phyloP scores from a whole-genome alignment of 768 basidiomycete species.

The Pleurotus ostreatus region DNA sequence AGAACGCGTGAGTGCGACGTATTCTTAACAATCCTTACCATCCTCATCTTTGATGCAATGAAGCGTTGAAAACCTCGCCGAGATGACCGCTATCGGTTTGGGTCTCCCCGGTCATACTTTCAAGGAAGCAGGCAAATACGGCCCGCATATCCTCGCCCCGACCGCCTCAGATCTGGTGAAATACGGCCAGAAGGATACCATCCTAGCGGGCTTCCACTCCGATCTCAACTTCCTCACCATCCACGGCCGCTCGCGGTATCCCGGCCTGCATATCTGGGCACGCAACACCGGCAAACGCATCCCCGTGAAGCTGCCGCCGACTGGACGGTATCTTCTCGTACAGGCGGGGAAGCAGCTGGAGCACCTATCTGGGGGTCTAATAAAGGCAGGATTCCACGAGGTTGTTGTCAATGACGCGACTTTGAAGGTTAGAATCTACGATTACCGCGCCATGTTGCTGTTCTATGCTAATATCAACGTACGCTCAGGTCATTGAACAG shows the following conservation, averaged over 20 bases:
- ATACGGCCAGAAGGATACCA: slow-evolving; percentile 75
- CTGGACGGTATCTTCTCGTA: slow-evolving; percentile 78
- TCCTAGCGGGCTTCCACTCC: slow-evolving; percentile 91
- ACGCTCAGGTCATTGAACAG: slow-evolving; percentile 53
- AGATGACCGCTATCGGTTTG: slow-evolving; percentile 85
- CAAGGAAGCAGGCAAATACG: slow-evolving; percentile 78
- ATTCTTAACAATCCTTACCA: not conserved
- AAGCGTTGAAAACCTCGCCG: slow-evolving; percentile 82
- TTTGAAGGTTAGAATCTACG: slow-evolving; percentile 44
- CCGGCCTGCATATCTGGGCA: slow-evolving; percentile 92
- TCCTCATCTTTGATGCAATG: slow-evolving; percentile 3
- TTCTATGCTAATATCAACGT: not conserved
- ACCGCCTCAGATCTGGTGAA: slow-evolving; percentile 88
- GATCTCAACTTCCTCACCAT: slow-evolving; percentile 95
- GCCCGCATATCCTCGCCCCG: slow-evolving; percentile 87
- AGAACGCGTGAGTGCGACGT: slow-evolving; percentile 62
- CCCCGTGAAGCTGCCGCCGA: slow-evolving; percentile 73
- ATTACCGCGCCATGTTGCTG: not conserved
- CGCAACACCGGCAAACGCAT: slow-evolving; percentile 91
- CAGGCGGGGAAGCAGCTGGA: slow-evolving; percentile 97
- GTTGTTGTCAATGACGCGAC: slow-evolving; percentile 88
- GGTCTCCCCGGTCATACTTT: slow-evolving; percentile 69
- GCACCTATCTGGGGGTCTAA: slow-evolving; percentile 76
- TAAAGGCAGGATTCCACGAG: slow-evolving; percentile 93
- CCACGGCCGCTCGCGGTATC: slow-evolving; percentile 81